phyloP scores from a whole-genome alignment of 495 filamentous ascomycete species.

The Xylaria curta region DNA sequence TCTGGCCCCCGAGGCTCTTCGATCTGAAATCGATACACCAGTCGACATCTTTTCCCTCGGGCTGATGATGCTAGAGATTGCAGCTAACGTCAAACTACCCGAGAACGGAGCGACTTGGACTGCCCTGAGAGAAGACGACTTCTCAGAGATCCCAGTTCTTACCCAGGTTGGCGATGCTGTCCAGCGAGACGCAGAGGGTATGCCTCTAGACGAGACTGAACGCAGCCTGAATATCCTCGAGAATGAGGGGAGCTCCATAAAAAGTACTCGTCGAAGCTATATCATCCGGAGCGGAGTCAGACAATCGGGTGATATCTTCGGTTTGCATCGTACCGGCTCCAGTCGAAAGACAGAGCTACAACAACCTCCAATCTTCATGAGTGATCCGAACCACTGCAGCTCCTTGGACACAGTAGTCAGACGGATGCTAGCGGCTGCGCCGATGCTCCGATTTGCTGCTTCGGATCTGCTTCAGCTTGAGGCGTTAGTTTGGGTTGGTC shows the following conservation, averaged over 20 bases:
- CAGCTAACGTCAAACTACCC: constrained; percentile 87
- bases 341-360: constrained; percentile 68
- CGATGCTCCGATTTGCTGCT: constrained; percentile 73
- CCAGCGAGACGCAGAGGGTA: constrained; percentile 76
- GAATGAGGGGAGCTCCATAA: constrained; percentile 36
- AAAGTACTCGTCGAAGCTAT: constrained; percentile 31
- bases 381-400: constrained; percentile 66
- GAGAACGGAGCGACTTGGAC: constrained; percentile 92
- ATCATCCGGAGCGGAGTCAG: constrained; percentile 33
- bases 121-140: constrained; percentile 81
- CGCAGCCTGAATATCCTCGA: constrained; percentile 40
- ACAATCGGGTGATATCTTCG: constrained; percentile 52
- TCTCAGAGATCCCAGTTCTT: constrained; percentile 82
- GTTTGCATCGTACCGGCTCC: constrained; percentile 46
- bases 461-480: constrained; percentile 71
- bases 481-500: constrained; percentile 77
- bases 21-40: constrained; percentile 83
- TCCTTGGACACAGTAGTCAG: constrained; percentile 84
- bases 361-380: constrained; percentile 86
- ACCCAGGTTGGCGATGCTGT: constrained; percentile 76
- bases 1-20: constrained; percentile 88
- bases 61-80: constrained; percentile 91
- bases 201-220: constrained; percentile 54
- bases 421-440: constrained; percentile 84
- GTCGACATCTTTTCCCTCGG: constrained; percentile 93